Conservation (phyloP, 495 filamentous ascomycete genomes). For the Hypoxylon lienhwacheense region DNA sequence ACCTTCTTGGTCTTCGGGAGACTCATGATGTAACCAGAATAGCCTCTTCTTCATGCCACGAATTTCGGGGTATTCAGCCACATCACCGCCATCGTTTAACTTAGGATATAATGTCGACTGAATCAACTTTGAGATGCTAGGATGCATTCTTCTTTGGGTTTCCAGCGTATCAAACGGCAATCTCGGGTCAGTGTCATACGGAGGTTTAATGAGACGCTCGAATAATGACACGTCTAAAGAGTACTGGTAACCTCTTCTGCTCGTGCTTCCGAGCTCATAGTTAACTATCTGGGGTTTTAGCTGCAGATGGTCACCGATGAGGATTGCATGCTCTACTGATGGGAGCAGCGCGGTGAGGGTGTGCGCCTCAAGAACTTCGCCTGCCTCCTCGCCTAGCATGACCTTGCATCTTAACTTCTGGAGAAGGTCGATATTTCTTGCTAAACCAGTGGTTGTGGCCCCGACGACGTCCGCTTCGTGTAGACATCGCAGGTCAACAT, state of each 20-base stretch:
- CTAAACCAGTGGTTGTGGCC: slow-evolving; percentile 74
- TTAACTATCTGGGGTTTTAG: slow-evolving; percentile 70
- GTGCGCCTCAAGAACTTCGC: slow-evolving; percentile 74
- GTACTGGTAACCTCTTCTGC: slow-evolving; percentile 55
- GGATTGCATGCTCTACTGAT: slow-evolving; percentile 69
- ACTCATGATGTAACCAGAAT: slow-evolving; percentile 74
- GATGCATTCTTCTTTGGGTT: slow-evolving; percentile 77
- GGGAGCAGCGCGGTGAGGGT: slow-evolving; percentile 68
- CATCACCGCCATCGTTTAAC: slow-evolving; percentile 59
- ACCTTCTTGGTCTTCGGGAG: slow-evolving; percentile 54
- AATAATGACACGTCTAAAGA: slow-evolving; percentile 69
- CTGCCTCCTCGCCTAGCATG: slow-evolving; percentile 76
- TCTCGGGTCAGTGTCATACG: slow-evolving; percentile 33
- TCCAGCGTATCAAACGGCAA: slow-evolving; percentile 62
- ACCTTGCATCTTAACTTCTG: slow-evolving; percentile 65
- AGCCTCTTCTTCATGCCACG: slow-evolving; percentile 65
- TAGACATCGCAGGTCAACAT: slow-evolving; percentile 58
- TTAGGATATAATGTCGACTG: slow-evolving; percentile 65
- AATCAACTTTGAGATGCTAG: slow-evolving; percentile 65
- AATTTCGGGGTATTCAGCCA: slow-evolving; percentile 60
- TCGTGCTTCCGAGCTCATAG: slow-evolving; percentile 64
- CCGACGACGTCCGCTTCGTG: slow-evolving; percentile 65
- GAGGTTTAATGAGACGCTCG: slow-evolving; percentile 63
- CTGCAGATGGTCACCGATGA: slow-evolving; percentile 78
- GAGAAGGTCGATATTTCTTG: slow-evolving; percentile 64